phyloP scores from a whole-genome alignment of 163 green algal genomes.

The Scenedesmus sp. region DNA sequence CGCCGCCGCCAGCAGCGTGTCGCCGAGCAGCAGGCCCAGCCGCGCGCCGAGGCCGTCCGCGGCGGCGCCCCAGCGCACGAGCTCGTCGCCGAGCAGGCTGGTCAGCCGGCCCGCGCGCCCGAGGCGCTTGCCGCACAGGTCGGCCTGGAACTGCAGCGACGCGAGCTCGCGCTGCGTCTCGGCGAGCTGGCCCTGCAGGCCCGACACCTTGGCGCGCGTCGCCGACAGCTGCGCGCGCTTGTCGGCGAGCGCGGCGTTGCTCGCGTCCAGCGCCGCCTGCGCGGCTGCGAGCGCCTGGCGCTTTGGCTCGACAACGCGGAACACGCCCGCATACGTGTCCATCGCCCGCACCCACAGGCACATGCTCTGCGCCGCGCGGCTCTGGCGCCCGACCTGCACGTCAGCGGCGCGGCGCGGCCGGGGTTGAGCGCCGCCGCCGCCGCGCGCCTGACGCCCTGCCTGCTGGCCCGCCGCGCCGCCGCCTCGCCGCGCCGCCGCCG shows the following conservation, averaged over 20 bases:
- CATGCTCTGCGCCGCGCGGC: conserved; percentile 79
- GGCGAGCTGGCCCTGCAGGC: conserved; percentile 49
- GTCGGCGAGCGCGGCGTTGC: conserved; percentile 54
- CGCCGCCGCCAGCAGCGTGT: conserved; percentile 79
- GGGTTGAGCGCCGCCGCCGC: no score
- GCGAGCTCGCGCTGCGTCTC: conserved; percentile 56
- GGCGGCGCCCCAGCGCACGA: conserved; percentile 36
- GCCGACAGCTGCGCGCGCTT: conserved; percentile 59
- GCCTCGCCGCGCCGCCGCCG: no score
- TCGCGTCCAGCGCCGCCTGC: conserved; percentile 53
- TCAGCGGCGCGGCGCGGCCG: no score
- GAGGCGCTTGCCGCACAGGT: conserved; percentile 70
- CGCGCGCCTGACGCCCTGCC: no score
- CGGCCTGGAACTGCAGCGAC: conserved; percentile 62
- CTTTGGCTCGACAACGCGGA: conserved; percentile 66
- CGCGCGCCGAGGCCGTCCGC: conserved; percentile 36
- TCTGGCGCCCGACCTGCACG: conserved; percentile 78
- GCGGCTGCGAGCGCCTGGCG: conserved; percentile 41
- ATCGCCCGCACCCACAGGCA: conserved; percentile 90
- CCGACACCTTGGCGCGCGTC: conserved; percentile 55
- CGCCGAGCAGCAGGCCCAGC: conserved; percentile 77
- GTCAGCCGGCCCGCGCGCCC: conserved; percentile 77
- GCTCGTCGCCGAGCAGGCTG: conserved; percentile 78
- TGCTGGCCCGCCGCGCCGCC: no score
- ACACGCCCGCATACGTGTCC: conserved; percentile 73